Percentiles rank a stretch among this genome's conserved stretches.
These are phyloP conservation scores for Epichloe baconii DNA, from an alignment of 2,329 filamentous ascomycete genomes.

Conservation along the genomic window DNA sequence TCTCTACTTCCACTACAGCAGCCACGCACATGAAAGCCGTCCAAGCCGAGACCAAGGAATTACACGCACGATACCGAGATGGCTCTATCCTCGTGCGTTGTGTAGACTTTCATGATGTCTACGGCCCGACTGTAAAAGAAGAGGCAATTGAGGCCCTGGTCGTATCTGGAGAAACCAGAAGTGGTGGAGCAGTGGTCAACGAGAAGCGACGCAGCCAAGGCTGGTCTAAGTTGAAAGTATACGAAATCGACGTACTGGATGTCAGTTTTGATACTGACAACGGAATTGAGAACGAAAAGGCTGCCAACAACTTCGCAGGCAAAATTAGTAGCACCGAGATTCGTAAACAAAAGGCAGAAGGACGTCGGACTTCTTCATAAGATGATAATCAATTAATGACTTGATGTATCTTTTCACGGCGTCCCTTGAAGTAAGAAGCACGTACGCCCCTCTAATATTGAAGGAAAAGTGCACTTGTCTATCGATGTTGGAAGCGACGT, in stretches of 20 bases:
- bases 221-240: slow-evolving; percentile 65
- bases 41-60: slow-evolving; percentile 11
- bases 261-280: slow-evolving; percentile 31
- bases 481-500: no score
- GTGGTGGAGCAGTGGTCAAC: slow-evolving; percentile 77
- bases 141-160: slow-evolving; percentile 67
- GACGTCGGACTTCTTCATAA: background rate
- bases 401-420: no score
- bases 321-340: slow-evolving; percentile 94
- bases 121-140: slow-evolving; percentile 80
- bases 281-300: slow-evolving; percentile 22
- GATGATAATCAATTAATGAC: no score
- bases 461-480: no score
- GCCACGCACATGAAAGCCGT: slow-evolving; percentile 5
- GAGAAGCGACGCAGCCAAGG: slow-evolving; percentile 62
- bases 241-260: slow-evolving; percentile 82
- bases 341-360: slow-evolving; percentile 27
- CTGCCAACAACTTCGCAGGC: slow-evolving; percentile 50
- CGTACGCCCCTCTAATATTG: no score
- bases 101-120: slow-evolving; percentile 76
- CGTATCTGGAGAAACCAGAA: slow-evolving; percentile 76
- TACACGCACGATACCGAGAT: slow-evolving; percentile 40
- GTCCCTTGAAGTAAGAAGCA: no score
- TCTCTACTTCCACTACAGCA: slow-evolving; percentile 23
- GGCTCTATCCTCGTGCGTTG: slow-evolving; percentile 57